Evolutionary conservation across 2,329 filamentous ascomycete genomes (phyloP).

Genomic region (Aspergillus piperis): DNA sequence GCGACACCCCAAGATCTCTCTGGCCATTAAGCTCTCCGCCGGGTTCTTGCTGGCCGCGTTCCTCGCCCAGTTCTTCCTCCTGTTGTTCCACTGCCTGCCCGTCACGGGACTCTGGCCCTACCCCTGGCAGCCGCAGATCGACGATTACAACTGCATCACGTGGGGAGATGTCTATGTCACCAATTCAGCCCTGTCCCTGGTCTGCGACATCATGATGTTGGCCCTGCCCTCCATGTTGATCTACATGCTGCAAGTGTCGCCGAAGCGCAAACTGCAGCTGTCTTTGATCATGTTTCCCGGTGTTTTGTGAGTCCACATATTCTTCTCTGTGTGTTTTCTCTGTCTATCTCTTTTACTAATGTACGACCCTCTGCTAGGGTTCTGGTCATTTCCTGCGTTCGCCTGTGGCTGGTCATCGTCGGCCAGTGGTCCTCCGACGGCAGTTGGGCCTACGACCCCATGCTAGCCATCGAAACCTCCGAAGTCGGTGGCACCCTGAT

Average conservation of each 20-base stretch:
- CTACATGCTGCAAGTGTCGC: conserved; percentile 47
- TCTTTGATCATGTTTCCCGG: conserved; percentile 53
- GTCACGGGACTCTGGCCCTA: conserved; percentile 58
- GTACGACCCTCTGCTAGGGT: conserved; percentile 38
- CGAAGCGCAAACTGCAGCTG: conserved; percentile 51
- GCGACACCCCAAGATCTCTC: conserved; percentile 28
- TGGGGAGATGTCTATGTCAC: conserved; percentile 57
- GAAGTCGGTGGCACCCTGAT: conserved; percentile 55
- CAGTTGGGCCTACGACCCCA: conserved; percentile 55
- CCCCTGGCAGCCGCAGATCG: conserved; percentile 46
- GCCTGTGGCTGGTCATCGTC: conserved; percentile 50
- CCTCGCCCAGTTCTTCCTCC: conserved; percentile 52
- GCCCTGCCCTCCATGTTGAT: conserved; percentile 54
- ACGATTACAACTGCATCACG: conserved; percentile 48
- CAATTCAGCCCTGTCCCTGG: conserved; percentile 52
- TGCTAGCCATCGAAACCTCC: conserved; percentile 53
- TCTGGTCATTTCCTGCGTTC: conserved; percentile 51
- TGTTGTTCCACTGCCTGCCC: conserved; percentile 55
- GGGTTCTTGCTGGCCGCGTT: conserved; percentile 44
- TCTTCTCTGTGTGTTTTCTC: too few species aligned
- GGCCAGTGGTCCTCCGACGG: conserved; percentile 50
- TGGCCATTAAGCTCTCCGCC: conserved; percentile 32
- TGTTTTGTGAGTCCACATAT: conserved; percentile 41
- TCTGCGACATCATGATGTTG: conserved; percentile 55
- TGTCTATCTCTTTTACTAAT: conserved; percentile 6